phyloP scores from a whole-genome alignment of 495 filamentous ascomycete species.

The Penicillium taxi region DNA sequence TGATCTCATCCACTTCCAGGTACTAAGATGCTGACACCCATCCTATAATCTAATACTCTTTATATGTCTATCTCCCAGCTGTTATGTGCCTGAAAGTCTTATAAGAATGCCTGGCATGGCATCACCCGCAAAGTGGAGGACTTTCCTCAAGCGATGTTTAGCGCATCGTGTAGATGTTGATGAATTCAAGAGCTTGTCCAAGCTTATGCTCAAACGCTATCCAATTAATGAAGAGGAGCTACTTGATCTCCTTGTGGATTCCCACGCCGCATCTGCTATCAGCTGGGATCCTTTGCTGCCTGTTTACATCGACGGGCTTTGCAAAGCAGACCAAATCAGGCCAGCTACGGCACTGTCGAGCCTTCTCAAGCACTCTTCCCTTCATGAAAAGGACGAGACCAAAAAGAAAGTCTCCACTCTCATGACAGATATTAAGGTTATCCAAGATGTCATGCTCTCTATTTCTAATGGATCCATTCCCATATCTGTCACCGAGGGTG shows the following conservation, averaged over 20 bases:
- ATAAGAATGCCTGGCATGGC: slow-evolving; percentile 19
- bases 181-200: slow-evolving; percentile 34
- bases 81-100: slow-evolving; percentile 9
- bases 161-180: slow-evolving; percentile 36
- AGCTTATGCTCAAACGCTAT: slow-evolving; percentile 24
- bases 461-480: slow-evolving; percentile 30
- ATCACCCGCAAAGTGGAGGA: slow-evolving; percentile 35
- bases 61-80: slow-evolving; percentile 1
- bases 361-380: slow-evolving; percentile 51
- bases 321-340: slow-evolving; percentile 45
- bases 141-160: slow-evolving; percentile 37
- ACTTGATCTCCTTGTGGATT: slow-evolving; percentile 52
- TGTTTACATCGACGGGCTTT: slow-evolving; percentile 55
- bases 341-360: slow-evolving; percentile 49
- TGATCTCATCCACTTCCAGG: slow-evolving; percentile 6
- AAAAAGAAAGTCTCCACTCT: slow-evolving; percentile 23
- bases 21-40: slow-evolving; percentile 5
- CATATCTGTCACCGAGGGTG: slow-evolving; percentile 24
- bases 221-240: slow-evolving; percentile 36
- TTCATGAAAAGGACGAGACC: slow-evolving; percentile 21
- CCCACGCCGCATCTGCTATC: slow-evolving; percentile 38
- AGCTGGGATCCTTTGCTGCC: slow-evolving; percentile 57
- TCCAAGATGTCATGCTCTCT: slow-evolving; percentile 39
- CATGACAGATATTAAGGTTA: slow-evolving; percentile 41
- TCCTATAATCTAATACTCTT: slow-evolving; percentile 1